Base-by-base conservation (phyloP, 306 rosid species). In the Fagus sylvatica region DNA sequence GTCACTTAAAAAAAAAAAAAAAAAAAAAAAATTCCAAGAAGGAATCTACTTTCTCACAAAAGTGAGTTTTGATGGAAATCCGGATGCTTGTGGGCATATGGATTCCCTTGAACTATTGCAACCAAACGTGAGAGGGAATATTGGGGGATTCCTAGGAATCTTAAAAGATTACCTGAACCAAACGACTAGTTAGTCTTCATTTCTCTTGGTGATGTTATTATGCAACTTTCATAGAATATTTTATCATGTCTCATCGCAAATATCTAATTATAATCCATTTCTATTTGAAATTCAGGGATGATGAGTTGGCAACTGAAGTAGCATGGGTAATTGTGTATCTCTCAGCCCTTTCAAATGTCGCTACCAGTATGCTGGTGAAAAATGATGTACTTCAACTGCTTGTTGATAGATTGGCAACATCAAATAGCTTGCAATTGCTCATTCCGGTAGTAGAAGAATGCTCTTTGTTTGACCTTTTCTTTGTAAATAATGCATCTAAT, bases 251-350 rank as follows among this genome's bases (percentile, higher is more conserved):
- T 64, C 19, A 5, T 64, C 39, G 36, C 43, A 12, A 10, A 69
- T 13, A 67, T 37, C 30, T 2, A 17, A 62, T 37, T 51, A 10
- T 59, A 43, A 32, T 69, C 57, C 39, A 81, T 48, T 76, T 74
- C 37, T 43, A 81, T 49, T 39, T 69, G 54, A 74, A 72, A 65
- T 81, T 74, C 90, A 96, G 99, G 92, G 99, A 96, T 51, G 98
- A 93, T 71, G 97, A 93, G 75, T 83, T 93, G 86, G 93, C 93
- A 48, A 96, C 98, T 78, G 99, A 96, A 86, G 94, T 93, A 76
- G 97, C 96, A 71, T 96, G 98, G 99, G 96, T 96, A 55, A 89
- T 90, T 72, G 98, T 91, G 77, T 96, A 96, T 86, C 91, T 96
- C 17, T 93, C 98, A 12, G 97, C 98, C 17, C 97, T 93, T 83